A percentile compares a stretch with the other conserved stretches of the same genome.
These are phyloP conservation scores for Metschnikowia lochheadii DNA, from an alignment of 805 yeast species.

Conservation along the genomic window DNA sequence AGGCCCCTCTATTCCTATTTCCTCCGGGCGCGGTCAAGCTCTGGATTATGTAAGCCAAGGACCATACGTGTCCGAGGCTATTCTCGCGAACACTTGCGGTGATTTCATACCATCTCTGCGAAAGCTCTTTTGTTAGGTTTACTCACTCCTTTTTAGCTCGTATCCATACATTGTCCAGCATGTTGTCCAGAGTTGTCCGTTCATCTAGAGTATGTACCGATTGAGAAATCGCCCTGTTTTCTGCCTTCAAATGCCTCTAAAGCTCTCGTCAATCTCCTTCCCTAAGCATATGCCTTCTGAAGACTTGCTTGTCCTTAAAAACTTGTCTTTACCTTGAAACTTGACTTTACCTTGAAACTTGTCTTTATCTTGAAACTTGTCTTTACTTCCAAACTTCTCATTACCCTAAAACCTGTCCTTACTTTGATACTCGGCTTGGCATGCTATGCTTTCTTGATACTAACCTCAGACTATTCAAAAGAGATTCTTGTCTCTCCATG, in stretches of 20 bases:
- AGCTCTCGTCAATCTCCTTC: too few relatives aligned
- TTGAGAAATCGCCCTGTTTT: background rate
- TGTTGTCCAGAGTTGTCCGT: conserved; percentile 45
- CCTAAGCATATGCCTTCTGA: too few relatives aligned
- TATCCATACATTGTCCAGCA: conserved; percentile 13
- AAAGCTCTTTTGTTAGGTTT: background rate
- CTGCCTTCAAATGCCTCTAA: background rate
- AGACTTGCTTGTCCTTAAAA: too few relatives aligned
- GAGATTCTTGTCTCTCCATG: conserved; percentile 89
- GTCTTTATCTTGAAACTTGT: too few relatives aligned
- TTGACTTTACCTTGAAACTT: too few relatives aligned
- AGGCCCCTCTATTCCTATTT: background rate
- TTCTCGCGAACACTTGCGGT: conserved; percentile 8
- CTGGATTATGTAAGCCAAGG: conserved; percentile 20
- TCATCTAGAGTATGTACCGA: conserved; percentile 37
- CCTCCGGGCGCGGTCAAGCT: conserved; percentile 5
- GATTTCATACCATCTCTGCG: conserved; percentile 10
- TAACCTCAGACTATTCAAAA: conserved; percentile 34
- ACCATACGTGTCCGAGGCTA: conserved; percentile 22
- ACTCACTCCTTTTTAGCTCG: conserved; percentile 7
- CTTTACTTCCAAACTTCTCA: too few relatives aligned
- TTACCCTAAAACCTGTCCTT: too few relatives aligned
- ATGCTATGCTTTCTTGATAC: conserved; percentile 8
- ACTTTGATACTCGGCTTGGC: too few relatives aligned
- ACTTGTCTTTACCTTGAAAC: too few relatives aligned